A percentile compares a stretch with the other conserved stretches of the same genome.
Conservation (phyloP, 148 eudicot genomes). For the Fagopyrum homotropicum region DNA sequence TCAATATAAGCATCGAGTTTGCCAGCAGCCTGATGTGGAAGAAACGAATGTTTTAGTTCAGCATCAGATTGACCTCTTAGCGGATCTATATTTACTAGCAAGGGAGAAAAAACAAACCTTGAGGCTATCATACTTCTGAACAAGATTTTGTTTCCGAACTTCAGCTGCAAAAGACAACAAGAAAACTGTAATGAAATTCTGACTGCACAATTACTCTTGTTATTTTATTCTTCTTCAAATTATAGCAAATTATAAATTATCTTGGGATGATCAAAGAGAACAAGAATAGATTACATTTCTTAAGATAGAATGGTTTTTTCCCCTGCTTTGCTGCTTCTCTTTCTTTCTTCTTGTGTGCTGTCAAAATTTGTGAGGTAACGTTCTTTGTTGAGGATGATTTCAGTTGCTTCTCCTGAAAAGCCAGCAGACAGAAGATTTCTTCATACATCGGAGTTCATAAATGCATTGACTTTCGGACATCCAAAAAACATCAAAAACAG, state of each 20-base stretch:
- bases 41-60: background rate
- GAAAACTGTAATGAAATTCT: background rate
- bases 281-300: constrained; percentile 51
- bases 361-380: constrained; percentile 48
- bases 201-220: background rate
- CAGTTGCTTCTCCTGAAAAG: constrained; percentile 55
- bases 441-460: background rate
- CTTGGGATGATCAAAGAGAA: background rate
- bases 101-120: constrained; percentile 33
- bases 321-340: constrained; percentile 89
- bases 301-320: constrained; percentile 76
- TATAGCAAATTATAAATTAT: no score
- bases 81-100: background rate
- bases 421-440: constrained; percentile 13
- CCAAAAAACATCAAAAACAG: background rate
- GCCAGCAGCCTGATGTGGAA: constrained; percentile 52
- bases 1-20: constrained; percentile 68
- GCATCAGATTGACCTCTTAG: background rate
- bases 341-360: constrained; percentile 86
- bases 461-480: background rate
- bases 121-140: constrained; percentile 68
- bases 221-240: background rate
- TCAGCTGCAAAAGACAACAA: constrained; percentile 61
- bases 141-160: constrained; percentile 49
- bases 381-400: constrained; percentile 55